A percentile compares a stretch with the other conserved stretches of the same genome.
Evolutionary conservation across 345 rosid species (phyloP).

Genomic region (Conringia planisiliqua): DNA sequence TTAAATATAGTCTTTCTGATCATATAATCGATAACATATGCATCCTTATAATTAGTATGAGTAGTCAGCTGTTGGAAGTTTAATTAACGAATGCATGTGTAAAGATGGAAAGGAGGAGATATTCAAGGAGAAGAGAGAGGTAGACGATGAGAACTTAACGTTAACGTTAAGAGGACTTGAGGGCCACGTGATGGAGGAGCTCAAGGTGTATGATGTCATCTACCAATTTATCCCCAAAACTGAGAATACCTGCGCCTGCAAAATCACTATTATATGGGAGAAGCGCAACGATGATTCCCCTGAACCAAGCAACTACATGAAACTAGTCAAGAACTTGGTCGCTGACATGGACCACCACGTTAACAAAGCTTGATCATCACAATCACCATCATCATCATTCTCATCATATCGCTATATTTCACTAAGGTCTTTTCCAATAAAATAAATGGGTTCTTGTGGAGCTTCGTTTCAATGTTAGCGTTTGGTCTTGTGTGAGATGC

Average conservation of each 20-base stretch:
- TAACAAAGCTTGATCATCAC: conserved; percentile 8
- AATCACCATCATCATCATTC: not conserved
- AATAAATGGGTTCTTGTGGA: no score
- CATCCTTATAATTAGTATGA: not conserved
- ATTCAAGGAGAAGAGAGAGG: conserved; percentile 26
- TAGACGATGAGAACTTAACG: conserved; percentile 23
- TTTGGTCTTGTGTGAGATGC: not conserved
- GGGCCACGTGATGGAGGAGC: conserved; percentile 32
- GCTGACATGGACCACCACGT: conserved; percentile 30
- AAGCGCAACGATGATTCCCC: conserved; percentile 29
- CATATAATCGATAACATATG: not conserved
- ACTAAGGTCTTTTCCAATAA: no score
- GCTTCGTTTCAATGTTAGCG: not conserved
- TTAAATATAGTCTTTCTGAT: not conserved
- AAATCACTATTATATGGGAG: conserved; percentile 33
- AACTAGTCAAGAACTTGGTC: conserved; percentile 24
- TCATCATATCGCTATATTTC: not conserved
- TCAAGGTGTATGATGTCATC: conserved; percentile 18
- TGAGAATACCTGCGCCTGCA: conserved; percentile 19
- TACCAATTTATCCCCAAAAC: conserved; percentile 25
- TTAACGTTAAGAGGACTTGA: conserved; percentile 22
- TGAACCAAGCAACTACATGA: conserved; percentile 30
- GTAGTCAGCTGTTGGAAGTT: not conserved
- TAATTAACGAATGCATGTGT: not conserved
- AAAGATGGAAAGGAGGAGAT: conserved; percentile 28